Base-by-base conservation (phyloP, 257 asterid species). In the Plectranthus barbatus region DNA sequence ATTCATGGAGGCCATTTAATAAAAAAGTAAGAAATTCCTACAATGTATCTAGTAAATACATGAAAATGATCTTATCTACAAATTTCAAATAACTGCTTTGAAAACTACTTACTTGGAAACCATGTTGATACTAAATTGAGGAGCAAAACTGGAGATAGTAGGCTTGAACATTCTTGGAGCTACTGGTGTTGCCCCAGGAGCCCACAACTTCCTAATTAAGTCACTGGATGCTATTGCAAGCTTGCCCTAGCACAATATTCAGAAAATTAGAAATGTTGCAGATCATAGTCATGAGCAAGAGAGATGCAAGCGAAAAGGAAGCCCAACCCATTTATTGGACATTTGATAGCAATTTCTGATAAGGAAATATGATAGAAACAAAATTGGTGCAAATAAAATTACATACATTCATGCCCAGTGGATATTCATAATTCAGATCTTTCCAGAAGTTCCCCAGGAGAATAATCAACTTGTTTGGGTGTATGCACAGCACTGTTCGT, bases 1-100 rank as follows among this genome's bases (percentile, higher is more conserved):
- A 94, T 76, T 84, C 95, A 44, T 87, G 93, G 67, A 87, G 88
- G 26, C 88, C 93, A 81, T 84, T 88, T 86, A 87, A 74, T 67
- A 87, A 73, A 52, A 79, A 87, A 9, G 88, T 77, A 71, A 85
- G 91, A 64, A 83, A 78, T 70, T 87, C 95, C 95, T 87, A 71
- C 60, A 44, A 53, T 10, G 45, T 15, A 69, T 52, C 49, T 68
- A 34, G 59, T 37, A 34, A 69, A 52, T 36, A 68, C 52, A 44
- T 64, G 47, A 52, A 42, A 41, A 50, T 37, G 13, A 58, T 40
- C 60, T 71, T 45, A 50, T 50, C 48, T 7, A 42, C 39, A 39
- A 45, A 29, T 60, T 34, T 31, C 20, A 59, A 60, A 59, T 20
- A 50, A 44, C 46, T 12, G 44, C 51, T 62, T 56, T 66, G 57